Percentiles rank a stretch among this genome's conserved stretches.
Evolutionary conservation across 129 eudicot species (phyloP).

Genomic region (Flaveria brownii): DNA sequence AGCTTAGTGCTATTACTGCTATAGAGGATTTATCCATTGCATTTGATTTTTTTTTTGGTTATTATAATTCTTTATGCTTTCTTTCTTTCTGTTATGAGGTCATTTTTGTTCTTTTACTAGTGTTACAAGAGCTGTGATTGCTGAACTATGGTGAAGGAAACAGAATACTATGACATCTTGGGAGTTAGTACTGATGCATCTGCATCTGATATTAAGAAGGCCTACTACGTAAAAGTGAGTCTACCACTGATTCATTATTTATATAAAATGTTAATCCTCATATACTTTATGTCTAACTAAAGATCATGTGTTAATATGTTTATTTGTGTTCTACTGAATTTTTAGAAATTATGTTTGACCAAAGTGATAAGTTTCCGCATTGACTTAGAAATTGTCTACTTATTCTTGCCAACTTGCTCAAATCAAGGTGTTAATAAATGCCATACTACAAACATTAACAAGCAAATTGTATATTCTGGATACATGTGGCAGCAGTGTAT

Average conservation of each 20-base stretch:
- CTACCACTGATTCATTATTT: slow-evolving; percentile 1
- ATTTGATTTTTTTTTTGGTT: neutral
- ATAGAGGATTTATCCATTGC: neutral
- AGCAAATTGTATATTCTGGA: too few relatives aligned
- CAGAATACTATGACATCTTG: slow-evolving; percentile 74
- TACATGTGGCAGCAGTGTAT: neutral
- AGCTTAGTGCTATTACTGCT: neutral
- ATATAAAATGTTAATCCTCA: neutral
- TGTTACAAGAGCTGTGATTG: slow-evolving; percentile 22
- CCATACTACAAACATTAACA: neutral
- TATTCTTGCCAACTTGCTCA: neutral
- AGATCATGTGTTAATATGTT: neutral
- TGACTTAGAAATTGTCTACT: neutral
- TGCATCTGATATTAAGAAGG: slow-evolving; percentile 71
- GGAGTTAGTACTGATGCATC: slow-evolving; percentile 74
- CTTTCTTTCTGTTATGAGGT: neutral
- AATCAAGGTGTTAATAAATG: neutral
- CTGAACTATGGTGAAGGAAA: slow-evolving; percentile 68
- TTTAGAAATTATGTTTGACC: slow-evolving; percentile 8
- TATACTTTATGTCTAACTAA: neutral
- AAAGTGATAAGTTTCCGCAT: neutral
- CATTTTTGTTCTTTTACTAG: slow-evolving; percentile 21
- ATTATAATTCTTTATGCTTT: slow-evolving; percentile 13
- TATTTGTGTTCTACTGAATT: slow-evolving; percentile 1
- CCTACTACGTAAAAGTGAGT: slow-evolving; percentile 74